Evolutionary conservation across 257 asterid genomes (phyloP), one percentile per base, ranked within the genome.

Genomic region (Jaltomata sinuosa): DNA sequence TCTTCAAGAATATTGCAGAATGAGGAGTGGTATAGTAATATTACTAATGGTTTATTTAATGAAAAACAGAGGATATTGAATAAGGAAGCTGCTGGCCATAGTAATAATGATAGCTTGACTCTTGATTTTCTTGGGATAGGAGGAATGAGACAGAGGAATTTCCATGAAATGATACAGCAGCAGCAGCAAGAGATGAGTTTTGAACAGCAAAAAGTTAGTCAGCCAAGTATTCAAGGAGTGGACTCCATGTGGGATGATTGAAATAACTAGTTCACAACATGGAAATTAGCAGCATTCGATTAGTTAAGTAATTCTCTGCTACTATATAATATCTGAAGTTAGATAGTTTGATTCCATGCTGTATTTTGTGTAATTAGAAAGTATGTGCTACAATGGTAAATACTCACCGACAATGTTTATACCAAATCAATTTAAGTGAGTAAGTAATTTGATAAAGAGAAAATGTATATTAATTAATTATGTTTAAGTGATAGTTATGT

Each of bases 81-180:
- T 67, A 34, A 18, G 6, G 77, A 67, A 71, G n/a, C n/a, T n/a
- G 85, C 55, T 19, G 72, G 81, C 14, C 32, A 54, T 54, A 54
- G 14, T 64, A 57, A 85, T 36, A 74, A 85, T 18, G 76, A 85
- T 8, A 64, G 72, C 52, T 50, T 80, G 81, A 85, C 84, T 11
- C 74, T 80, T 31, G 87, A 85, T 42, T 81, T 85, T 52, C 61
- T 85, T 31, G 86, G 86, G 69, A 80, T 67, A 21, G 82, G 84
- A 25, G 84, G 84, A 36, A 55, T 45, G 38, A 61, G 67, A 77
- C 79, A 78, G 1, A 2, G 5, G 77, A 68, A 6, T 68, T 67
- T 80, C 54, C 76, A 80, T 50, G 87, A 80, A 76, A 76, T 74
- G 15, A 55, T 32, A 2, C 76, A 76, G 29, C 79, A 71, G 61